Conservation (phyloP, 2,329 filamentous ascomycete species). For the Calonectria pauciramosa region DNA sequence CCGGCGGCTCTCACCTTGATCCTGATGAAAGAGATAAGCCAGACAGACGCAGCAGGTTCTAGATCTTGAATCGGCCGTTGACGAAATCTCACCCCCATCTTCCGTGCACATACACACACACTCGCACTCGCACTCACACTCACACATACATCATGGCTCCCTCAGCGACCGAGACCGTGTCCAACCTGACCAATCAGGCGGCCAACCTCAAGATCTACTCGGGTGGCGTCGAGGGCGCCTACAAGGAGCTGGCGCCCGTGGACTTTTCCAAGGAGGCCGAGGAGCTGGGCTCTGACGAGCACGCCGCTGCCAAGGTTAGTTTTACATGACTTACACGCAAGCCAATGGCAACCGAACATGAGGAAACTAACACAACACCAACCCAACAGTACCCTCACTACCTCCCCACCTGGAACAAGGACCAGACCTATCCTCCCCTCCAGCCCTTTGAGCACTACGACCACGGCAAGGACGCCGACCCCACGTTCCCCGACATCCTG, state of each 20-base stretch:
- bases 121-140: neutral
- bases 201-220: conserved; percentile 46
- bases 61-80: conserved; percentile 1
- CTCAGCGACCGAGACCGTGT: conserved; percentile 41
- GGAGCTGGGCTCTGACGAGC: conserved; percentile 37
- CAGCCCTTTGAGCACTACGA: conserved; percentile 80
- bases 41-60: neutral
- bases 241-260: conserved; percentile 42
- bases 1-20: neutral
- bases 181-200: conserved; percentile 25
- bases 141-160: conserved; percentile 37
- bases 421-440: conserved; percentile 75
- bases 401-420: conserved; percentile 77
- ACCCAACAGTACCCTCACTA: conserved; percentile 75
- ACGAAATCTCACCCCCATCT: conserved; percentile 1
- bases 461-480: conserved; percentile 81
- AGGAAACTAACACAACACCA: neutral
- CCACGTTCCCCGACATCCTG: conserved; percentile 77
- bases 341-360: neutral
- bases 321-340: neutral
- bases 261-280: conserved; percentile 38
- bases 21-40: neutral
- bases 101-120: neutral
- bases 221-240: conserved; percentile 41
- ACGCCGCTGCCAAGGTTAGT: conserved; percentile 42